These are phyloP conservation scores for Phaeosphaeria sp. DNA, from an alignment of 2,329 filamentous ascomycete species.

Conservation along the genomic window DNA sequence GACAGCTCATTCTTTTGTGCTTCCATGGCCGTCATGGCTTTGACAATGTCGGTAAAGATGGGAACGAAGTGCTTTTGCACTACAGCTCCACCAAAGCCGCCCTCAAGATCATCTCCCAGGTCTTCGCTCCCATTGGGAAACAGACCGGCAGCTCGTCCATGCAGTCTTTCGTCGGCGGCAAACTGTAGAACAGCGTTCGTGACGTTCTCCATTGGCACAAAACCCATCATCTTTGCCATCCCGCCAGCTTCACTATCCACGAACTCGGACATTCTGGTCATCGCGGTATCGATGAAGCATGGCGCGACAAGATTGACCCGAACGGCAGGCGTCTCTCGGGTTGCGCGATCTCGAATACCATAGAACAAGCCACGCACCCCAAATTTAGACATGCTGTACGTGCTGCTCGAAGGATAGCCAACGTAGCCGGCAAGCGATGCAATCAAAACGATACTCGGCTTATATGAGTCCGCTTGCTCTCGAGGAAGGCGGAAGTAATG, in stretches of 20 bases:
- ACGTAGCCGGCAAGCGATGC: constrained; percentile 32
- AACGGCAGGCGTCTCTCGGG: constrained; percentile 13
- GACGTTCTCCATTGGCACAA: constrained; percentile 27
- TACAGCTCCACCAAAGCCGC: constrained; percentile 14
- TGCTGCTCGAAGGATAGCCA: constrained; percentile 26
- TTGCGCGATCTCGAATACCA: constrained; percentile 24
- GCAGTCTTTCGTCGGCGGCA: constrained; percentile 16
- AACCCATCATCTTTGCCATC: constrained; percentile 19
- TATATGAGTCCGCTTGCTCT: constrained; percentile 12
- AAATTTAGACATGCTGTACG: constrained; percentile 38
- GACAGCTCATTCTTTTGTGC: constrained; percentile 6
- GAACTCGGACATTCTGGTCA: constrained; percentile 17
- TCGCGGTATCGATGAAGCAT: constrained; percentile 34
- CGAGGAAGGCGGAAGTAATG: constrained; percentile 33
- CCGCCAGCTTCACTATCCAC: constrained; percentile 15
- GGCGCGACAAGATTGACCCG: constrained; percentile 38
- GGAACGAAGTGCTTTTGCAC: constrained; percentile 14
- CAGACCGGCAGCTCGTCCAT: constrained; percentile 25
- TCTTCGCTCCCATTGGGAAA: constrained; percentile 25
- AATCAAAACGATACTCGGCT: constrained; percentile 30
- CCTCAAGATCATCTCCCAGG: constrained; percentile 30
- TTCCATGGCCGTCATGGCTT: constrained; percentile 8
- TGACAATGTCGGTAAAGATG: constrained; percentile 7
- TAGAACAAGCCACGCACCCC: constrained; percentile 37
- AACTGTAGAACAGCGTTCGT: constrained; percentile 27